Evolutionary conservation across 371 early-diverging fungal species (phyloP).

Genomic region (Apophysomyces ossiformis): DNA sequence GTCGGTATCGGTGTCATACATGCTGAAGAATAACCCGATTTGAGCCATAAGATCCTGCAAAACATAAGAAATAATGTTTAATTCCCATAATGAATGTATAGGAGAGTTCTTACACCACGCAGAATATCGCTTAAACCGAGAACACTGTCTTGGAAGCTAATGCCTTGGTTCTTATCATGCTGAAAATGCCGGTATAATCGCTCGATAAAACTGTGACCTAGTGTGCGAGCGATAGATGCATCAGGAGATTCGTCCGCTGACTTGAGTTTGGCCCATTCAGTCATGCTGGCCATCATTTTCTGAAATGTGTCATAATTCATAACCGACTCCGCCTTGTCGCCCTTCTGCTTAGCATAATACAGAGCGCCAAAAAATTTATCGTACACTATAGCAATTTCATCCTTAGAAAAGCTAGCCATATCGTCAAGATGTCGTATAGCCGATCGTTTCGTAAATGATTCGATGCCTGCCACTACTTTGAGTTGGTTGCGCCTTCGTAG

Average conservation of each 20-base stretch:
- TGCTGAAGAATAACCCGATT: conserved; percentile 79
- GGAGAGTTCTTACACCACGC: conserved; percentile 53
- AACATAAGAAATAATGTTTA: neutral
- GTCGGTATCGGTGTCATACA: conserved; percentile 77
- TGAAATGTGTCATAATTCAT: conserved; percentile 71
- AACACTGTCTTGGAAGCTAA: conserved; percentile 80
- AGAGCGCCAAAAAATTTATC: conserved; percentile 87
- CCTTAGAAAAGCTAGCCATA: conserved; percentile 78
- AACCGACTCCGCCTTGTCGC: conserved; percentile 47
- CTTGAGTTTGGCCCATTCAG: conserved; percentile 32
- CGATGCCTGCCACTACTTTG: conserved; percentile 94
- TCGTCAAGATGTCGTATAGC: conserved; percentile 82
- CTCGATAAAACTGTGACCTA: conserved; percentile 43
- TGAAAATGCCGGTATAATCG: conserved; percentile 62
- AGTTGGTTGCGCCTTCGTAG: conserved; percentile 89
- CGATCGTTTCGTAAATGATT: conserved; percentile 90
- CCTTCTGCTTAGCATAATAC: conserved; percentile 67
- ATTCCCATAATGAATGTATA: neutral
- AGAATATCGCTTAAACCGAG: conserved; percentile 78
- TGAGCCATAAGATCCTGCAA: conserved; percentile 73
- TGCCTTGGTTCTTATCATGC: conserved; percentile 51
- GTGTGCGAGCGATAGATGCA: conserved; percentile 4
- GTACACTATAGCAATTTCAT: conserved; percentile 85
- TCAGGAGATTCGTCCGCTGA: conserved; percentile 15
- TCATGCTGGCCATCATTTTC: conserved; percentile 32